These are phyloP conservation scores for Fragilariopsis cylindrus DNA, from an alignment of 108 stramenopile genomes.

Conservation along the genomic window DNA sequence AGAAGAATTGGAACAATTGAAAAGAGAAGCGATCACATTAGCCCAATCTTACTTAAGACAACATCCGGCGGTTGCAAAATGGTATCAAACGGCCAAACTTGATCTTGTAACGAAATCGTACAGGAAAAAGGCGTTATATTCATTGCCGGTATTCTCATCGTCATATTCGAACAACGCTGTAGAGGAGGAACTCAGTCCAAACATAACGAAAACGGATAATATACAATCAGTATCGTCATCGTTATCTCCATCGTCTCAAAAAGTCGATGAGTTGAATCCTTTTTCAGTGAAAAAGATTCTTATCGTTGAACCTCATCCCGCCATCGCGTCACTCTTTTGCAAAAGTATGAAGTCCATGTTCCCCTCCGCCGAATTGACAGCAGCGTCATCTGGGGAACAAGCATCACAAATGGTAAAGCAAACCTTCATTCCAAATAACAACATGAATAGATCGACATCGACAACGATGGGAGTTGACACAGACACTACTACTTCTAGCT, in stretches of 20 bases:
- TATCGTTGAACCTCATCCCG: conserved; percentile 60
- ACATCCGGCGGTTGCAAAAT: conserved; percentile 41
- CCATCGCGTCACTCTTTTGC: conserved; percentile 49
- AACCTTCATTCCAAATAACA: not conserved
- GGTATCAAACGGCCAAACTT: conserved; percentile 33
- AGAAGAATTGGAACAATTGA: conserved; percentile 54
- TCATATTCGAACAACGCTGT: not conserved
- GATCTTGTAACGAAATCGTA: conserved; percentile 34
- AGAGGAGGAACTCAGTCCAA: not conserved
- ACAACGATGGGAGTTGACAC: not conserved
- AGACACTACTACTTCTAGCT: conserved; percentile 4
- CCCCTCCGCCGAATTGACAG: conserved; percentile 50
- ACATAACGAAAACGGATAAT: not conserved
- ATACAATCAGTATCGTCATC: not conserved
- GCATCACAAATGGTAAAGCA: conserved; percentile 41
- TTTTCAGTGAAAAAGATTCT: conserved; percentile 49
- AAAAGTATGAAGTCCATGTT: conserved; percentile 61
- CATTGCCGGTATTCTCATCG: conserved; percentile 37
- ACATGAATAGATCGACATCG: not conserved
- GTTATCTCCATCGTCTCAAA: conserved; percentile 24
- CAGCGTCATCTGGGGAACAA: conserved; percentile 53
- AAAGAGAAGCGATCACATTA: conserved; percentile 56
- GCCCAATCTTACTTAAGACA: conserved; percentile 42
- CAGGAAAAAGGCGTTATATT: conserved; percentile 34
- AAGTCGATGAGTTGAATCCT: conserved; percentile 17